Conservation (phyloP, 2,329 filamentous ascomycete species). For the Alternaria sp. region DNA sequence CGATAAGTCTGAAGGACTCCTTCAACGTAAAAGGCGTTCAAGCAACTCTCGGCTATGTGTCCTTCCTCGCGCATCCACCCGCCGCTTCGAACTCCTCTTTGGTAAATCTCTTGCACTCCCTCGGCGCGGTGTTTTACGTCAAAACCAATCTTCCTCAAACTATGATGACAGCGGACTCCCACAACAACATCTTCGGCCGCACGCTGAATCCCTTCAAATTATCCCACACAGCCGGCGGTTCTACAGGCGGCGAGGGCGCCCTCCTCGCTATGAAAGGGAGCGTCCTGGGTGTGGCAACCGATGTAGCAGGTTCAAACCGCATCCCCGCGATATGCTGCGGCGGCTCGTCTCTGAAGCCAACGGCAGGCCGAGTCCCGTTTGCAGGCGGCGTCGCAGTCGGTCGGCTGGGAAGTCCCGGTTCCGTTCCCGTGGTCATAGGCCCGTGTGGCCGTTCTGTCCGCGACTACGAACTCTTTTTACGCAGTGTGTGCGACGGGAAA, state of each 20-base stretch:
- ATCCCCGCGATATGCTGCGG: conserved; percentile 82
- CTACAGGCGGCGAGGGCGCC: conserved; percentile 69
- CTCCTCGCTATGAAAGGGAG: conserved; percentile 65
- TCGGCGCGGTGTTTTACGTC: conserved; percentile 59
- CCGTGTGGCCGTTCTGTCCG: conserved; percentile 53
- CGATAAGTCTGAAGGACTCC: conserved; percentile 65
- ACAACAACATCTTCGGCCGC: conserved; percentile 67
- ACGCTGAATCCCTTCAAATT: conserved; percentile 69
- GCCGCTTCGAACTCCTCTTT: conserved; percentile 43
- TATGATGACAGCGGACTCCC: conserved; percentile 58
- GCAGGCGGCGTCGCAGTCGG: conserved; percentile 37
- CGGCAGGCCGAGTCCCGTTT: conserved; percentile 58
- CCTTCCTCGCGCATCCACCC: conserved; percentile 43
- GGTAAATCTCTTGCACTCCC: conserved; percentile 44
- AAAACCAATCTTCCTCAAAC: conserved; percentile 62
- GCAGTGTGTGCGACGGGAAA: conserved; percentile 46
- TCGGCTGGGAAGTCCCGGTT: conserved; percentile 34
- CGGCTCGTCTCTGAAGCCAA: conserved; percentile 59
- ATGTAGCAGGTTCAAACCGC: conserved; percentile 68
- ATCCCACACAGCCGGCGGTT: conserved; percentile 66
- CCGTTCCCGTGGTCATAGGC: conserved; percentile 50
- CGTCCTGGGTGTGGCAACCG: conserved; percentile 67
- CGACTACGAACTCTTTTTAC: conserved; percentile 52
- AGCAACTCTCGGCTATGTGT: conserved; percentile 65
- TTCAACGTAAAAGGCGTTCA: conserved; percentile 62